Conservation (phyloP, 306 rosid genomes). For the Gillenia trifoliata region DNA sequence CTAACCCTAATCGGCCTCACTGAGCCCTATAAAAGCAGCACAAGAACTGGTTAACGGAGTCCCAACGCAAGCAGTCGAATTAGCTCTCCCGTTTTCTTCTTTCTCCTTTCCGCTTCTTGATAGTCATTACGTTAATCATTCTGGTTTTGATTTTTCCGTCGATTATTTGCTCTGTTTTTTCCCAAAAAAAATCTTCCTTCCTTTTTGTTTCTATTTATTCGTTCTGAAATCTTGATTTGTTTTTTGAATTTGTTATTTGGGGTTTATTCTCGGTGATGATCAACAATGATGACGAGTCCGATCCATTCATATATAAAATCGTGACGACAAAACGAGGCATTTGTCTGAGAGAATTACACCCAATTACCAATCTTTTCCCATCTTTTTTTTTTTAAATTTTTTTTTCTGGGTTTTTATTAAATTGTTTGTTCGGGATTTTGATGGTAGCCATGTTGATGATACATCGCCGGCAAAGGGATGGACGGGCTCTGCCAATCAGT, state of each 20-base stretch:
- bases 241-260: neutral
- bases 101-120: neutral
- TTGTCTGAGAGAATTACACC: constrained; percentile 71
- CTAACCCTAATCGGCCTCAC: constrained; percentile 20
- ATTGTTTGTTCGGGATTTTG: neutral
- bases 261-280: constrained; percentile 72
- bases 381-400: neutral
- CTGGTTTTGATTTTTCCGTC: neutral
- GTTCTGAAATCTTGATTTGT: neutral
- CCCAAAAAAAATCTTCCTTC: neutral
- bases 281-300: constrained; percentile 80
- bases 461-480: too few relatives aligned
- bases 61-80: neutral
- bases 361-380: neutral
- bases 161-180: neutral
- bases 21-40: constrained; percentile 20
- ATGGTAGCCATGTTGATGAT: neutral
- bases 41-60: neutral
- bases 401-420: neutral
- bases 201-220: neutral
- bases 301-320: constrained; percentile 58
- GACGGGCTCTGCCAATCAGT: too few relatives aligned
- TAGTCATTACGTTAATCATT: neutral
- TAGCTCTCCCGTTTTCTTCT: neutral
- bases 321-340: constrained; percentile 91